Evolutionary conservation across 164 flowering plant species (phyloP).

Genomic region (Annona cherimola): DNA sequence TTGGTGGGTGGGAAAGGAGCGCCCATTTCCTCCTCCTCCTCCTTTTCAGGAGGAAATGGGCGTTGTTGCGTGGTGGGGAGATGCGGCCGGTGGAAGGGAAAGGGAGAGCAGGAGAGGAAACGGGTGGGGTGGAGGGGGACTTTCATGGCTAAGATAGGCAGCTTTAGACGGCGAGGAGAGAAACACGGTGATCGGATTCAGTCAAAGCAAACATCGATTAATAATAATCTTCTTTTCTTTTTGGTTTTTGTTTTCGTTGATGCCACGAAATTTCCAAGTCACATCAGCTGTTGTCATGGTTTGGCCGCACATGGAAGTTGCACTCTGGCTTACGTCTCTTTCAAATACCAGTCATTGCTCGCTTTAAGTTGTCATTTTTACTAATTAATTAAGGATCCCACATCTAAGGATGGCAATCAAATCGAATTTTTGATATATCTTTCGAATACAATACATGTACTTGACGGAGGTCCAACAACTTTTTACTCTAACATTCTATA

Average conservation of each 20-base stretch:
- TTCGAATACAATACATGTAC: too few species aligned
- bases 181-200: not conserved
- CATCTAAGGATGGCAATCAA: too few species aligned
- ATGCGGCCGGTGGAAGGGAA: not conserved
- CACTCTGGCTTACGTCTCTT: not conserved
- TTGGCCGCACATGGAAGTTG: not conserved
- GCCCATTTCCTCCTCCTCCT: slow-evolving; percentile 25
- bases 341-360: too few species aligned
- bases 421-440: too few species aligned
- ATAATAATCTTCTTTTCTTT: not conserved
- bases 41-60: not conserved
- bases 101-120: not conserved
- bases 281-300: not conserved
- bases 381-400: too few species aligned
- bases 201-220: not conserved
- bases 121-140: not conserved
- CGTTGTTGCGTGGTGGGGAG: not conserved
- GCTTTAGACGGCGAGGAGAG: slow-evolving; percentile 4
- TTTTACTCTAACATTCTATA: too few species aligned
- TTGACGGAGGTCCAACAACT: too few species aligned
- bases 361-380: too few species aligned
- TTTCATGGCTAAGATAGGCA: not conserved
- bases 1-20: slow-evolving; percentile 37
- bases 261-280: not conserved
- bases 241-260: too few species aligned